phyloP scores from a whole-genome alignment of 2,329 filamentous ascomycete species.

The Fusarium decemcellulare region DNA sequence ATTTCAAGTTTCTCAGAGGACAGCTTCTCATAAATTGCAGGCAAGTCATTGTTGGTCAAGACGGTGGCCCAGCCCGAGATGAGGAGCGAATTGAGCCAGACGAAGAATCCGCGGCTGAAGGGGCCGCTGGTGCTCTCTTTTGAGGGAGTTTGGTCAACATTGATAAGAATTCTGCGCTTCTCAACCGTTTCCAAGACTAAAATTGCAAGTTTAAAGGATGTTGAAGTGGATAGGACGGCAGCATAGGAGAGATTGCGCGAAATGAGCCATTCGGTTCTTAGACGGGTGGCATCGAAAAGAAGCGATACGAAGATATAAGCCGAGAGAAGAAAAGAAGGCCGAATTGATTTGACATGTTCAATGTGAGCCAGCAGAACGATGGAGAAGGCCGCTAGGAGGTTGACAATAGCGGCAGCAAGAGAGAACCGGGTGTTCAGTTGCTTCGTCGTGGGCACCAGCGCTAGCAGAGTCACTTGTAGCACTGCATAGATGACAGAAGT shows the following conservation, averaged over 20 bases:
- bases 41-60: slow-evolving; percentile 47
- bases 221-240: slow-evolving; percentile 39
- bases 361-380: slow-evolving; percentile 48
- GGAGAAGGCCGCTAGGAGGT: slow-evolving; percentile 45
- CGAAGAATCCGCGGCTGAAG: slow-evolving; percentile 49
- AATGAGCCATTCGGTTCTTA: slow-evolving; percentile 52
- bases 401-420: slow-evolving; percentile 47
- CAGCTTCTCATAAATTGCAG: slow-evolving; percentile 49
- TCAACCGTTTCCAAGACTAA: slow-evolving; percentile 49
- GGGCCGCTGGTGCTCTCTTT: slow-evolving; percentile 64
- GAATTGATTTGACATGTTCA: slow-evolving; percentile 52
- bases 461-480: slow-evolving; percentile 46
- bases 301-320: slow-evolving; percentile 49
- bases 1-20: slow-evolving; percentile 46
- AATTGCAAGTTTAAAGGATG: slow-evolving; percentile 44
- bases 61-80: slow-evolving; percentile 60
- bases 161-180: slow-evolving; percentile 50
- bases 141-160: slow-evolving; percentile 59
- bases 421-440: slow-evolving; percentile 47
- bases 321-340: slow-evolving; percentile 50
- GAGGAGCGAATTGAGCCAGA: slow-evolving; percentile 60
- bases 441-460: slow-evolving; percentile 44
- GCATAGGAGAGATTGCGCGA: slow-evolving; percentile 44
- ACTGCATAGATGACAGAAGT: slow-evolving; percentile 40
- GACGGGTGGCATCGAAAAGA: slow-evolving; percentile 50